These are phyloP conservation scores for Suhomyces chickasaworum DNA, from an alignment of 1,139 yeast genomes.

Conservation along the genomic window DNA sequence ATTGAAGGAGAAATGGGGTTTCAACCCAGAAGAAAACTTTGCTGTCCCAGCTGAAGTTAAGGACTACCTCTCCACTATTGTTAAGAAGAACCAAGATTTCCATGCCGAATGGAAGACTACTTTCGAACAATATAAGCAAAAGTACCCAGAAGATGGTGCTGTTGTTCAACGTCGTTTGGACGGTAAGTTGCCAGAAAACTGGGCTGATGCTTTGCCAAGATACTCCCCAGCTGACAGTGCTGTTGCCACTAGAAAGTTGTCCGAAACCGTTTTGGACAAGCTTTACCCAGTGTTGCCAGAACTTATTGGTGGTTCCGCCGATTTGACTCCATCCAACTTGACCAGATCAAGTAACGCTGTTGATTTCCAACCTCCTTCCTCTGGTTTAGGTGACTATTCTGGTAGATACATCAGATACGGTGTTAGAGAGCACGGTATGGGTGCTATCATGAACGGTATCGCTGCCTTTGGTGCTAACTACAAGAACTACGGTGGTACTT, in stretches of 20 bases:
- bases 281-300: constrained; percentile 77
- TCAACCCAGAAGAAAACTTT: constrained; percentile 83
- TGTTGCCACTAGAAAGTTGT: constrained; percentile 92
- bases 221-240: constrained; percentile 81
- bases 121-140: constrained; percentile 61
- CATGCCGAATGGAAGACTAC: constrained; percentile 76
- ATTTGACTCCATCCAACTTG: constrained; percentile 95
- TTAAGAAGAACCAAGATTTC: constrained; percentile 57
- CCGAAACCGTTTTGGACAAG: constrained; percentile 75
- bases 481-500: constrained; percentile 96
- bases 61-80: constrained; percentile 62
- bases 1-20: constrained; percentile 82
- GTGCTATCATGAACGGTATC: constrained; percentile 98
- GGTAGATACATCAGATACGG: constrained; percentile 98
- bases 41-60: constrained; percentile 83
- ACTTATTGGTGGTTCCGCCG: constrained; percentile 97
- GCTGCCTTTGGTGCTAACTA: constrained; percentile 92
- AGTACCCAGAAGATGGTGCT: constrained; percentile 79
- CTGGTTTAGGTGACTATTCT: constrained; percentile 79
- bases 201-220: constrained; percentile 78
- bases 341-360: constrained; percentile 84
- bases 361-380: constrained; percentile 90
- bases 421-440: constrained; percentile 99
- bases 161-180: constrained; percentile 81
- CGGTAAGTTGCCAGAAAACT: constrained; percentile 80